Evolutionary conservation across 2,329 filamentous ascomycete species (phyloP).

Genomic region (Stagonosporopsis tanaceti): DNA sequence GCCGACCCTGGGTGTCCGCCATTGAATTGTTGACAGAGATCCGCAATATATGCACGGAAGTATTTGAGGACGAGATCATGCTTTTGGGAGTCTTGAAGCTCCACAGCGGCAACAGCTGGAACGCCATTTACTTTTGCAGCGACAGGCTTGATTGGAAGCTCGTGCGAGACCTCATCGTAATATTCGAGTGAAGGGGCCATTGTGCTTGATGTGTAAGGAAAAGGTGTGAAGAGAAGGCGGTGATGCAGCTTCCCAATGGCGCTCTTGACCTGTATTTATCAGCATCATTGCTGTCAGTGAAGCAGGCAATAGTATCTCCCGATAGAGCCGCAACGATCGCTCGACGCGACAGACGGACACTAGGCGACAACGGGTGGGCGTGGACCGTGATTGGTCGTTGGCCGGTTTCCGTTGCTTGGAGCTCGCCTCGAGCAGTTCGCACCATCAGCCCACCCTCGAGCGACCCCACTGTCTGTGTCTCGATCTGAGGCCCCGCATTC

Average conservation of each 20-base stretch:
- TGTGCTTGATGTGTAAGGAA: background rate
- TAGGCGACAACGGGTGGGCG: background rate
- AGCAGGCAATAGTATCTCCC: background rate
- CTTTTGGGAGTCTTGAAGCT: slow-evolving; percentile 13
- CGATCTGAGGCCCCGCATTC: slow-evolving; percentile 4
- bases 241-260: background rate
- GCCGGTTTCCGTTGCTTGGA: background rate
- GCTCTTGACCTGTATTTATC: slow-evolving; percentile 7
- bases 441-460: background rate
- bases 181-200: slow-evolving; percentile 23
- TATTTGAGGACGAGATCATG: slow-evolving; percentile 25
- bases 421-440: slow-evolving; percentile 14
- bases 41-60: slow-evolving; percentile 23
- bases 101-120: slow-evolving; percentile 19
- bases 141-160: slow-evolving; percentile 22
- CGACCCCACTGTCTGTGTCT: background rate
- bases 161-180: slow-evolving; percentile 18
- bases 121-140: slow-evolving; percentile 23
- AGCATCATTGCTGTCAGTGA: background rate
- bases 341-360: slow-evolving; percentile 8
- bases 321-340: slow-evolving; percentile 4
- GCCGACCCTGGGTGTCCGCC: slow-evolving; percentile 41
- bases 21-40: slow-evolving; percentile 14
- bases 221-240: background rate
- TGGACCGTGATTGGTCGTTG: background rate